Evolutionary conservation across 495 filamentous ascomycete genomes (phyloP), one percentile per base, ranked within the genome.

Genomic region (Penicillium ochrochloron): DNA sequence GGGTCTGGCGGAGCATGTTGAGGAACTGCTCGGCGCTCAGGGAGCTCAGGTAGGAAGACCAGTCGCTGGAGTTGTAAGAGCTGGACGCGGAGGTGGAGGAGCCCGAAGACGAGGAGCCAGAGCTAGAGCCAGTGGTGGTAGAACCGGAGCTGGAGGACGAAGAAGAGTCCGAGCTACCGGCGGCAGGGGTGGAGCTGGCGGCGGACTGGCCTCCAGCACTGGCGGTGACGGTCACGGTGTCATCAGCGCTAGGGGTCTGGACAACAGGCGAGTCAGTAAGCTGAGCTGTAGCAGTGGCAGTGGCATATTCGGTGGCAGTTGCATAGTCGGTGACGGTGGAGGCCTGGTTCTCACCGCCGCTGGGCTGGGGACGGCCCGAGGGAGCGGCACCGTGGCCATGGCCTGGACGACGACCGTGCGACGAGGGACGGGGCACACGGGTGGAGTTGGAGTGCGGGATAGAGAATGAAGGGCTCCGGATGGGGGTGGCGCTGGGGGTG

Each of bases 11-110:
- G 53, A 80, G 56, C 25, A 75, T 31, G 63, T 51, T 69, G 59
- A 80, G 66, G 66, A 77, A 68, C 73, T 80, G 65, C 3, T 75
- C 72, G 27, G 77, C 73, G 62, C 64, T 75, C 64, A 80, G 66
- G 56, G 75, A 76, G 70, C 65, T 70, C 59, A 80, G 75, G 67
- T 77, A 80, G 29, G 72, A 64, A 19, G 65, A 62, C 58, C 71
- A 73, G 65, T 71, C 72, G 52, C 57, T 59, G 69, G 67, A 70
- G 68, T 60, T 65, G 60, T 64, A 68, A 53, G 58, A 48, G 35
- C 60, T 59, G 23, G 66, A 61, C 39, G 27, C 53, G 27, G 59
- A 50, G 23, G 53, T 55, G 11, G 64, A 62, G 31, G 65, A 62
- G 37, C 53, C 27, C n/a, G 39, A 55, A n/a, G 25, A 27, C 25